Percentiles rank a stretch among this genome's conserved stretches.
These are phyloP conservation scores for Saturnispora besseyi DNA, from an alignment of 805 yeast genomes.

Conservation along the genomic window DNA sequence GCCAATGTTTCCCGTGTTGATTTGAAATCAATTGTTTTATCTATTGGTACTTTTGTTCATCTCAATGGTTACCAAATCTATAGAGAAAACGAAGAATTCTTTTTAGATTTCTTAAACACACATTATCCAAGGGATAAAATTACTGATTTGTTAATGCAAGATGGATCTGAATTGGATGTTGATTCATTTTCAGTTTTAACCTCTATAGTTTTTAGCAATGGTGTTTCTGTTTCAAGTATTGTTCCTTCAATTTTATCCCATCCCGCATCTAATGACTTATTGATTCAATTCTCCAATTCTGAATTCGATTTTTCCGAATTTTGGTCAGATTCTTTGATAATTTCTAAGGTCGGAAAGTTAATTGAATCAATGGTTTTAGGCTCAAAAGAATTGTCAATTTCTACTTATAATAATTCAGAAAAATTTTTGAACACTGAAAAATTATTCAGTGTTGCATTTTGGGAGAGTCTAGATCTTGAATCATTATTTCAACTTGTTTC, in stretches of 20 bases:
- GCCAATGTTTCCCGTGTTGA: conserved; percentile 24
- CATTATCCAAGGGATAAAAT: conserved; percentile 14
- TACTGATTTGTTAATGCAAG: conserved; percentile 9
- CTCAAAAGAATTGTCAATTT: conserved; percentile 5
- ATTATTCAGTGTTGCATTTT: conserved; percentile 22
- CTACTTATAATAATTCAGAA: conserved; percentile 18
- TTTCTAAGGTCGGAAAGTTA: conserved; percentile 18
- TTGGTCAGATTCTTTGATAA: conserved; percentile 16
- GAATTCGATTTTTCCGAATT: conserved; percentile 16
- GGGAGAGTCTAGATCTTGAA: conserved; percentile 20
- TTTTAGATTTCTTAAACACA: conserved; percentile 29
- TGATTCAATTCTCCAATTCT: conserved; percentile 15
- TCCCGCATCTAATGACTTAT: conserved; percentile 12
- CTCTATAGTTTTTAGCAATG: conserved; percentile 13
- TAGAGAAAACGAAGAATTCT: conserved; percentile 30
- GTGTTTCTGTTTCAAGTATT: conserved; percentile 7
- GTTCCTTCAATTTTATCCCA: conserved; percentile 14
- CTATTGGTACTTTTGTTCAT: conserved; percentile 32
- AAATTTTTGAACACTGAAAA: conserved; percentile 14
- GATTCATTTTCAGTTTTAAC: conserved; percentile 15
- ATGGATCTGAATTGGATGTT: conserved; percentile 8
- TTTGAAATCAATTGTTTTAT: conserved; percentile 26
- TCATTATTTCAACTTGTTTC: conserved; percentile 16
- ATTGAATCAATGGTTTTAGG: conserved; percentile 21
- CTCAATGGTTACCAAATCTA: conserved; percentile 28